A percentile compares a stretch with the other conserved stretches of the same genome.
These are phyloP conservation scores for Kingdonia uniflora DNA, from an alignment of 164 flowering plant species.

Conservation along the genomic window DNA sequence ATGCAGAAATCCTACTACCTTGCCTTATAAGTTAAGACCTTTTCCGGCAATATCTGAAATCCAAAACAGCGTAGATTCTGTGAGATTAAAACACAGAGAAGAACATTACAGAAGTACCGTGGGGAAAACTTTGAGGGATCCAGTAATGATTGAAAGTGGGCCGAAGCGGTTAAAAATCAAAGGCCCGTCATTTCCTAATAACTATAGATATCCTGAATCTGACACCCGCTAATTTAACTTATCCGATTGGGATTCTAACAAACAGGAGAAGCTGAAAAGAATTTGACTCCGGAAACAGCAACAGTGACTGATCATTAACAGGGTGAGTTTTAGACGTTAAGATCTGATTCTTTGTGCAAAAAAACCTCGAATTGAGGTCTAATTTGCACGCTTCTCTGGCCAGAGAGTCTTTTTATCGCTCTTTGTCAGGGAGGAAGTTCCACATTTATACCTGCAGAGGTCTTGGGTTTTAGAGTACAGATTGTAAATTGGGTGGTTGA, in stretches of 20 bases:
- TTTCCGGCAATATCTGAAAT: neutral
- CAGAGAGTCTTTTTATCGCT: conserved; percentile 24
- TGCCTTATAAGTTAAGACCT: conserved; percentile 32
- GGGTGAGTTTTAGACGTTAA: conserved; percentile 19
- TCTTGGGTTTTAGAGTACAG: neutral
- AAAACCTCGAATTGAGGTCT: conserved; percentile 29
- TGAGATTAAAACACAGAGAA: conserved; percentile 22
- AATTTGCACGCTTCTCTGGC: conserved; percentile 37
- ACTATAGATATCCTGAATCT: conserved; percentile 6
- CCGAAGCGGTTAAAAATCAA: conserved; percentile 64
- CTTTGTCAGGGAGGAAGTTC: conserved; percentile 38
- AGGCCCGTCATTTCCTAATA: conserved; percentile 43
- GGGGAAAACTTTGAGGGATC: conserved; percentile 25
- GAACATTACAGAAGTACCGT: conserved; percentile 25
- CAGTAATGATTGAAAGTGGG: conserved; percentile 32
- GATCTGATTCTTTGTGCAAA: conserved; percentile 43
- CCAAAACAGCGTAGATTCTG: conserved; percentile 16
- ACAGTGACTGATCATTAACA: conserved; percentile 24
- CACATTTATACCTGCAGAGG: conserved; percentile 1
- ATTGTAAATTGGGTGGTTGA: conserved; percentile 26
- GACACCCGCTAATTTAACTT: conserved; percentile 32
- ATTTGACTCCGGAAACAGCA: conserved; percentile 27
- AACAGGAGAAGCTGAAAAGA: conserved; percentile 16
- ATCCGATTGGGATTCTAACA: conserved; percentile 37
- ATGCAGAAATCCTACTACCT: conserved; percentile 24